Base-by-base conservation (phyloP, 2,329 filamentous ascomycete genomes). In the Diaporthe amygdali region DNA sequence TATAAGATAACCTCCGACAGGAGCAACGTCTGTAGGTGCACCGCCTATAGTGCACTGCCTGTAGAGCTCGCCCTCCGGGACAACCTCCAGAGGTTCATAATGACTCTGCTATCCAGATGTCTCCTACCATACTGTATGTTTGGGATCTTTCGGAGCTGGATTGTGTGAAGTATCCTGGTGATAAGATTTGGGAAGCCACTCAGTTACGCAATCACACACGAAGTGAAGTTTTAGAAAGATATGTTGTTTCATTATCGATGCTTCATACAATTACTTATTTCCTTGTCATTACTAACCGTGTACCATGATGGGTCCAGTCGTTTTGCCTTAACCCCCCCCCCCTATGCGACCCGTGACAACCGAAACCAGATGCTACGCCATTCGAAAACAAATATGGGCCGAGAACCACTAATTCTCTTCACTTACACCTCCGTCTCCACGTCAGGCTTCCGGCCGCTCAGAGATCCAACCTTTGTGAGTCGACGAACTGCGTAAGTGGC, bases 361-460 rank as follows among this genome's bases (percentile, higher is more conserved):
- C 34, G 14, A n/a, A 66, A 32, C 22, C 17, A 22, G 46, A 63
- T 32, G 7, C n/a, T 3, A 39, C 12, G 27, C 15, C 34, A 7
- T 64, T 46, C n/a, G 22, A 20, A 22, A 46, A 17, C 2, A n/a
- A 64, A 15, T 0, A 37, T 2, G 20, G 44, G 25, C 12, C 2
- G 17, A 39, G 12, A 17, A 17, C 27, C 14, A 17, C 27, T 12
- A 7, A 0, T 0, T 4, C 15, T 30, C 15, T 30, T 15, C 22
- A 17, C 30, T 79, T 77, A 89, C 15, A 89, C 84, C 79, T 94
- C 92, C 0, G 94, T 97, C 87, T 97, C 95, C 46, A 97, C 91
- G 79, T 95, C 94, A 3, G 96, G 96, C 81, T 96, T 92, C 73
- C 96, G 87, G 1, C 96, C 96, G 49, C 91, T 90, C 78, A 98